A percentile compares a stretch with the other conserved stretches of the same genome.
These are phyloP conservation scores for Pseudogymnoascus sp. DNA, from an alignment of 2,329 filamentous ascomycete genomes.

Conservation along the genomic window DNA sequence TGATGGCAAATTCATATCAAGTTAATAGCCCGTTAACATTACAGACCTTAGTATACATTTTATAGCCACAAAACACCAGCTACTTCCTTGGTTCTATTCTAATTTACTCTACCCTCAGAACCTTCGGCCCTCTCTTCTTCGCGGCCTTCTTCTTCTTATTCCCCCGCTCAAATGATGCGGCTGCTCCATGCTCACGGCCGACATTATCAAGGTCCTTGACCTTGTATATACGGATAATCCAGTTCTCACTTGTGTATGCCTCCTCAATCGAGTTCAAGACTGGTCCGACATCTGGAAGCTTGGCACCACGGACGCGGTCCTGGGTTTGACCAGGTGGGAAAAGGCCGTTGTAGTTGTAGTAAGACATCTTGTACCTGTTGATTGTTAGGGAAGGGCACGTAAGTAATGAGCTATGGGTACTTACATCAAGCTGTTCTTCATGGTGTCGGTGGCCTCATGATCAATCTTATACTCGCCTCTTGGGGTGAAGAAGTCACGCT, in stretches of 20 bases:
- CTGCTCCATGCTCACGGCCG: slow-evolving; percentile 72
- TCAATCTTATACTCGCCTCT: slow-evolving; percentile 95
- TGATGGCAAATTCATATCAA: not conserved
- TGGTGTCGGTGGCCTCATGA: slow-evolving; percentile 83
- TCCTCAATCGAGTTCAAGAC: slow-evolving; percentile 86
- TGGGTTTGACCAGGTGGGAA: slow-evolving; percentile 86
- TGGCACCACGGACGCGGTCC: slow-evolving; percentile 77
- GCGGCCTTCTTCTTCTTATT: slow-evolving; percentile 73
- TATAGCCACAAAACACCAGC: slow-evolving; percentile 6
- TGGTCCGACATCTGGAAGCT: slow-evolving; percentile 75
- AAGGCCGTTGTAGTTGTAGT: slow-evolving; percentile 90
- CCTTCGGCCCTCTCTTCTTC: slow-evolving; percentile 65
- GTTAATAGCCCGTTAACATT: slow-evolving; percentile 8
- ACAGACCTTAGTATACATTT: slow-evolving; percentile 5
- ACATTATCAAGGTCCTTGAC: slow-evolving; percentile 98
- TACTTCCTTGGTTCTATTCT: slow-evolving; percentile 2
- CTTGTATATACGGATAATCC: slow-evolving; percentile 99
- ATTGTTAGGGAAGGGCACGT: slow-evolving; percentile 17
- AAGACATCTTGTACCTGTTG: slow-evolving; percentile 98
- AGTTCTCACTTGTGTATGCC: slow-evolving; percentile 98
- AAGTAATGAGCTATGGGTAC: slow-evolving; percentile 28
- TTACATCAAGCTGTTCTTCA: slow-evolving; percentile 99
- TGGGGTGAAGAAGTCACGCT: slow-evolving; percentile 89
- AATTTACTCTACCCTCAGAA: slow-evolving; percentile 61
- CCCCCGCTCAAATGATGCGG: slow-evolving; percentile 63